Conservation (phyloP, 192 early-diverging fungal genomes). For the Backusella luteola region DNA sequence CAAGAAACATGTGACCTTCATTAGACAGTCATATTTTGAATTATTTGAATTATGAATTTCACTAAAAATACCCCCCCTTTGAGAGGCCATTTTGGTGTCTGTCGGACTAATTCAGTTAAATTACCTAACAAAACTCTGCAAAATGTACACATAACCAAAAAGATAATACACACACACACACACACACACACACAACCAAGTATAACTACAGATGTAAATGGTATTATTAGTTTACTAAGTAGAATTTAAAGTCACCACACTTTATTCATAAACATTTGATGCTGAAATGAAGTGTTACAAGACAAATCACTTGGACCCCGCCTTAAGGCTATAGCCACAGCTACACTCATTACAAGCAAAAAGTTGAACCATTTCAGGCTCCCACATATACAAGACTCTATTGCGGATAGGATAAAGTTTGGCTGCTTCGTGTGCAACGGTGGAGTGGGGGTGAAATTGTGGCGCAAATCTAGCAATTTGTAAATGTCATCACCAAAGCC, state of each 20-base stretch:
- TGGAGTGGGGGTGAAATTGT: not conserved
- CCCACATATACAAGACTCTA: not conserved
- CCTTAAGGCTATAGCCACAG: not conserved
- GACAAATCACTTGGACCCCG: not conserved
- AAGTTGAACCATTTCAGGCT: conserved; percentile 8
- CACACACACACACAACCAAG: not conserved
- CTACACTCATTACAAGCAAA: conserved; percentile 6
- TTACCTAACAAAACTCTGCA: not conserved
- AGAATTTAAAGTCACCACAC: not conserved
- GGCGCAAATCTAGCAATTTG: conserved; percentile 8
- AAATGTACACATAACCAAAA: not conserved
- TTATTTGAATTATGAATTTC: no score
- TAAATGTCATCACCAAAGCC: conserved; percentile 12
- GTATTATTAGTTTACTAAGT: no score
- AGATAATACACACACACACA: not conserved
- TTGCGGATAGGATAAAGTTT: not conserved
- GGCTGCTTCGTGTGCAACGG: not conserved
- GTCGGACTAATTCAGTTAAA: no score
- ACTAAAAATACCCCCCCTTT: no score
- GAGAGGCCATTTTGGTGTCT: no score
- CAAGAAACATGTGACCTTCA: no score
- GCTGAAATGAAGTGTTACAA: not conserved
- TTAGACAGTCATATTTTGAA: no score
- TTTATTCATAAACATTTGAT: not conserved
- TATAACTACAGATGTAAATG: not conserved